A percentile compares a stretch with the other conserved stretches of the same genome.
phyloP scores from a whole-genome alignment of 371 early-diverging fungal genomes.

The Rhizopus microsporus region DNA sequence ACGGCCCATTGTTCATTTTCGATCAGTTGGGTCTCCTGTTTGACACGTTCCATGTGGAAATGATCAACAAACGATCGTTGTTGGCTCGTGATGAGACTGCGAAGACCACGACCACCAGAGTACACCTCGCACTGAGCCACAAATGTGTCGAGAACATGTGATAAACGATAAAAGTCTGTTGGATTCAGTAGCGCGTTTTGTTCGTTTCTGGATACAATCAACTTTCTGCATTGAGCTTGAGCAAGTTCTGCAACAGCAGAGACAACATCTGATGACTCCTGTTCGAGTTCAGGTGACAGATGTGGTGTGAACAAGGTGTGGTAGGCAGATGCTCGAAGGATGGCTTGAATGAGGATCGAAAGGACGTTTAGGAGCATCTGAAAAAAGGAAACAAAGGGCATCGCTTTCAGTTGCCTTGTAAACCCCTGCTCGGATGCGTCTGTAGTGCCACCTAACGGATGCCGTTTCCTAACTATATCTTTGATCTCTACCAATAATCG shows the following conservation, averaged over 20 bases:
- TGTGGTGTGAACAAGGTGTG: slow-evolving; percentile 57
- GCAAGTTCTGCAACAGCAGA: slow-evolving; percentile 78
- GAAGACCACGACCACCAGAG: slow-evolving; percentile 85
- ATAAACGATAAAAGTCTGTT: slow-evolving; percentile 83
- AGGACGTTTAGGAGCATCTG: slow-evolving; percentile 73
- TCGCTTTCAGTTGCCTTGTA: slow-evolving; percentile 55
- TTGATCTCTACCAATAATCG: slow-evolving; percentile 74
- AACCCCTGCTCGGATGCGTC: slow-evolving; percentile 15
- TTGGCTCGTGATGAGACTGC: slow-evolving; percentile 78
- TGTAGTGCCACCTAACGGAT: slow-evolving; percentile 6
- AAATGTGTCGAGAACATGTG: slow-evolving; percentile 76
- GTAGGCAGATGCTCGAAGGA: slow-evolving; percentile 62
- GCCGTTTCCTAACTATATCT: slow-evolving; percentile 66
- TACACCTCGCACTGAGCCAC: slow-evolving; percentile 70
- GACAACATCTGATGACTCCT: slow-evolving; percentile 66
- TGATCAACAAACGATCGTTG: slow-evolving; percentile 85
- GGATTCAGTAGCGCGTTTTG: slow-evolving; percentile 87
- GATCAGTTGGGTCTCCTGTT: slow-evolving; percentile 83
- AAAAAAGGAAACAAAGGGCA: slow-evolving; percentile 85
- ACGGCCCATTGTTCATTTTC: slow-evolving; percentile 96
- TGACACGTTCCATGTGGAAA: slow-evolving; percentile 89
- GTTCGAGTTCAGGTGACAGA: slow-evolving; percentile 27
- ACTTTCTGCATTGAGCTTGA: slow-evolving; percentile 85
- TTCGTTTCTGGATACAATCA: slow-evolving; percentile 83
- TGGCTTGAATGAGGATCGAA: slow-evolving; percentile 62